phyloP scores from a whole-genome alignment of 805 yeast species.

The Candida ulmi region DNA sequence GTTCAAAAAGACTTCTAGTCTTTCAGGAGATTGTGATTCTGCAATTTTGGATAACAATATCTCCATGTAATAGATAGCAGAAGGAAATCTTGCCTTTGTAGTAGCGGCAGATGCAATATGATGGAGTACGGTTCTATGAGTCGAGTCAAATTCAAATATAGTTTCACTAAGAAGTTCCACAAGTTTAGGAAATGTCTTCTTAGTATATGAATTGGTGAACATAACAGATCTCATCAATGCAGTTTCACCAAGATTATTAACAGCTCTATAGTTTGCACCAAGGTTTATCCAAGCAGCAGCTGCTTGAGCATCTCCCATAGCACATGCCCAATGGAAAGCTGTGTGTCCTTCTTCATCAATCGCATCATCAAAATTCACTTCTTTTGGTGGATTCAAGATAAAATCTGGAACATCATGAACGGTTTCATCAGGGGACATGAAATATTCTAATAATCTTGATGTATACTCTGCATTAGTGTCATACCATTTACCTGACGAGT shows the following conservation, averaged over 20 bases:
- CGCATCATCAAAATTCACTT: slow-evolving; percentile 65
- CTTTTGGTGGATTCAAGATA: slow-evolving; percentile 55
- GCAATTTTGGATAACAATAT: slow-evolving; percentile 68
- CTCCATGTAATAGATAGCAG: slow-evolving; percentile 80
- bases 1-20: slow-evolving; percentile 53
- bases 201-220: slow-evolving; percentile 82
- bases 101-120: slow-evolving; percentile 72
- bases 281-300: slow-evolving; percentile 68
- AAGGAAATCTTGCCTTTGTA: slow-evolving; percentile 61
- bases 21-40: slow-evolving; percentile 55
- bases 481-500: slow-evolving; percentile 17
- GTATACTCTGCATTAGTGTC: slow-evolving; percentile 36
- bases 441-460: slow-evolving; percentile 44
- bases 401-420: slow-evolving; percentile 54
- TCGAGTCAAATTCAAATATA: slow-evolving; percentile 68
- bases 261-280: slow-evolving; percentile 62
- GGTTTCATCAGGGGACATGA: slow-evolving; percentile 52
- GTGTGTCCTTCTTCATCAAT: slow-evolving; percentile 95
- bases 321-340: slow-evolving; percentile 95
- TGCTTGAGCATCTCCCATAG: slow-evolving; percentile 81
- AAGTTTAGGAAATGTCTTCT: slow-evolving; percentile 73
- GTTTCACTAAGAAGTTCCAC: slow-evolving; percentile 73
- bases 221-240: slow-evolving; percentile 80
- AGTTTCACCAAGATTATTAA: slow-evolving; percentile 73
- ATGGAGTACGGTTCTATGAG: slow-evolving; percentile 76